A percentile compares a stretch with the other conserved stretches of the same genome.
Conservation (phyloP, 2,329 filamentous ascomycete species). For the Diaporthe vaccinii region DNA sequence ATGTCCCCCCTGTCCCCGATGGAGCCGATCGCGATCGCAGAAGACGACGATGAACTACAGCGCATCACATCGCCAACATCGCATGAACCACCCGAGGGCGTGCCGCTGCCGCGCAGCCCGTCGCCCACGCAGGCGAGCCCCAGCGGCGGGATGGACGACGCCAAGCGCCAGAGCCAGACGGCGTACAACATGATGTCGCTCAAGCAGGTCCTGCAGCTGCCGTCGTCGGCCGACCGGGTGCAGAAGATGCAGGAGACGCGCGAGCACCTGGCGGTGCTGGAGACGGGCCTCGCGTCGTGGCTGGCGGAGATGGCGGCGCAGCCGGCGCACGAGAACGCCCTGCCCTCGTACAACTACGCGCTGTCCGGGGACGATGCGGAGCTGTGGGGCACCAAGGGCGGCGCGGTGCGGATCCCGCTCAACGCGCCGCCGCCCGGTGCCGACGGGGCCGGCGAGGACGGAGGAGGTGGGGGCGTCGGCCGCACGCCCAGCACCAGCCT, state of each 20-base stretch:
- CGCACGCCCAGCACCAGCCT: constrained; percentile 46
- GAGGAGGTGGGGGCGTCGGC: not conserved
- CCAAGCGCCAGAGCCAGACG: constrained; percentile 8
- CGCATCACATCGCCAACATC: constrained; percentile 42
- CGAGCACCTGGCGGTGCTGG: constrained; percentile 76
- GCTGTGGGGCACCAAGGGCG: constrained; percentile 35
- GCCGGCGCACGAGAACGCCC: constrained; percentile 62
- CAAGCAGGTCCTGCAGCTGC: constrained; percentile 81
- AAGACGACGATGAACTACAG: constrained; percentile 50
- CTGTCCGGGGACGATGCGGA: constrained; percentile 37
- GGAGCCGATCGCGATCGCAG: constrained; percentile 47
- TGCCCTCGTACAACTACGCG: constrained; percentile 47
- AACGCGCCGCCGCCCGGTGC: constrained; percentile 10
- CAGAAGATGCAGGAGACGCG: constrained; percentile 80
- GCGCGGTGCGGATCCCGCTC: constrained; percentile 18
- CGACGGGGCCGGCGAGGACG: constrained; percentile 6
- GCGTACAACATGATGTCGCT: constrained; percentile 68
- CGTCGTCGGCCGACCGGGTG: constrained; percentile 77
- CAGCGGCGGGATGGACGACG: not conserved
- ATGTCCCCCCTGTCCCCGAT: constrained; percentile 52
- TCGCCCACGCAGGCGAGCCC: constrained; percentile 7
- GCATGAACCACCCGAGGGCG: constrained; percentile 2
- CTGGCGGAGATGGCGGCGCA: constrained; percentile 59
- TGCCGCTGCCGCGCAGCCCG: constrained; percentile 38
- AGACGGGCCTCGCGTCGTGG: constrained; percentile 80